Evolutionary conservation across 2,329 filamentous ascomycete species (phyloP).

Genomic region (Thielaviopsis populi): DNA sequence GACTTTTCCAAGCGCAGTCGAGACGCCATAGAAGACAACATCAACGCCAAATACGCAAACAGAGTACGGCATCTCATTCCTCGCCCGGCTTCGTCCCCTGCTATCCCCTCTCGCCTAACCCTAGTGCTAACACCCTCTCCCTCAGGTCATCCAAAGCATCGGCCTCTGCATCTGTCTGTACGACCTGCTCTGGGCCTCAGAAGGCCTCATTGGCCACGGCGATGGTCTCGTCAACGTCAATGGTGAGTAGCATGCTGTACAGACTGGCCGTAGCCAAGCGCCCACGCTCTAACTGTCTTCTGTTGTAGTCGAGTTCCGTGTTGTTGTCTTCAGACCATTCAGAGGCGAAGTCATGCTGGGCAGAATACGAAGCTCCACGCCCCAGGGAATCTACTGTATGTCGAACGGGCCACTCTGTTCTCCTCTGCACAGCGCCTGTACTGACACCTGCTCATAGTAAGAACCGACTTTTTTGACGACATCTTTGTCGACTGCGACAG

Average conservation of each 20-base stretch:
- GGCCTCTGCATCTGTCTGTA: conserved; percentile 89
- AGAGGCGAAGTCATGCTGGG: conserved; percentile 84
- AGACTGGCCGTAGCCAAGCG: neutral
- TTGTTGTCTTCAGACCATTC: conserved; percentile 90
- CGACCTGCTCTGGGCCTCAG: conserved; percentile 75
- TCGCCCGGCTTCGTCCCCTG: neutral
- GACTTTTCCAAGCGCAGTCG: conserved; percentile 74
- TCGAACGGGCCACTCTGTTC: neutral
- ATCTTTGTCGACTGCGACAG: conserved; percentile 65
- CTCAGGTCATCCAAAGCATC: conserved; percentile 73
- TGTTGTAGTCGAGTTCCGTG: conserved; percentile 68
- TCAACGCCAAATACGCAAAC: conserved; percentile 94
- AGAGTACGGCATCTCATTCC: conserved; percentile 37
- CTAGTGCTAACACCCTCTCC: neutral
- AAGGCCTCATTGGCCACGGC: conserved; percentile 86
- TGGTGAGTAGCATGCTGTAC: conserved; percentile 34
- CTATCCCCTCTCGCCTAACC: neutral
- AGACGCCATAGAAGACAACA: conserved; percentile 84
- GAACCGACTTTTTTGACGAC: conserved; percentile 86
- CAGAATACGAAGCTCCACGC: conserved; percentile 60
- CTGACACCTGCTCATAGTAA: conserved; percentile 28
- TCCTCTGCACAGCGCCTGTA: neutral
- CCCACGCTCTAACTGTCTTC: neutral
- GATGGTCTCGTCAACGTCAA: conserved; percentile 90
- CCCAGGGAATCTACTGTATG: conserved; percentile 56